Base-by-base conservation (phyloP, 2,329 filamentous ascomycete species). In the Pestalotiopsis sp. region DNA sequence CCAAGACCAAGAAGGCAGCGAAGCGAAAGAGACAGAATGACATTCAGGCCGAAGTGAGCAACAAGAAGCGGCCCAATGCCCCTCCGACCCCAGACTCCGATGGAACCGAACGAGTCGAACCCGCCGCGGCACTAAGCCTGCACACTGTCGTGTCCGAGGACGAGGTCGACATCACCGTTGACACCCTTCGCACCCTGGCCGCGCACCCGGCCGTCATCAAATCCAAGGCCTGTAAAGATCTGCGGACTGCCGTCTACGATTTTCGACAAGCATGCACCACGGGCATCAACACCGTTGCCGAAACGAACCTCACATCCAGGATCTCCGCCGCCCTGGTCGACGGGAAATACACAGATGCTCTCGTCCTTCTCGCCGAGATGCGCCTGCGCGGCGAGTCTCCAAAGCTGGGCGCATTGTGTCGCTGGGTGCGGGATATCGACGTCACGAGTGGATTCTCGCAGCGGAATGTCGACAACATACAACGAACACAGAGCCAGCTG, bases 391-490 rank as follows among this genome's bases (percentile, higher is more conserved):
- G 83, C 3, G 85, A 92, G 70, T 85, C 87, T 20, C 91, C 91
- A 0, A 91, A 91, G 72, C 80, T 93, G 0, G 91, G 91, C 23
- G 90, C 91, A 1, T 79, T 93, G 7, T 92, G 90, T 77, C 87
- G 91, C 68, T 93, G 91, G 91, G 91, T 93, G 4, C 86, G 91
- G 68, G 90, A 92, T 74, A 81, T 93, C 31, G 91, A 93, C 73
- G 87, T 92, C 27, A 87, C 92, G 64, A 91, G 88, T 72, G 90
- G 90, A 1, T 79, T 92, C 7, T 89, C 89, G 3, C 88, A 89
- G 25, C 82, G 86, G 66, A 81, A 87, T 0, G 82, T 82, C 2
- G 83, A 83, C 2, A 78, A 80, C 60, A 71, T 78, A 3, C 73
- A 81, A 66, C 82, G 86, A 45, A 81, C 82, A 0, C 73, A 77